A percentile compares a stretch with the other conserved stretches of the same genome.
phyloP scores from a whole-genome alignment of 1,139 yeast genomes.

The Geotrichum citri-aurantii region DNA sequence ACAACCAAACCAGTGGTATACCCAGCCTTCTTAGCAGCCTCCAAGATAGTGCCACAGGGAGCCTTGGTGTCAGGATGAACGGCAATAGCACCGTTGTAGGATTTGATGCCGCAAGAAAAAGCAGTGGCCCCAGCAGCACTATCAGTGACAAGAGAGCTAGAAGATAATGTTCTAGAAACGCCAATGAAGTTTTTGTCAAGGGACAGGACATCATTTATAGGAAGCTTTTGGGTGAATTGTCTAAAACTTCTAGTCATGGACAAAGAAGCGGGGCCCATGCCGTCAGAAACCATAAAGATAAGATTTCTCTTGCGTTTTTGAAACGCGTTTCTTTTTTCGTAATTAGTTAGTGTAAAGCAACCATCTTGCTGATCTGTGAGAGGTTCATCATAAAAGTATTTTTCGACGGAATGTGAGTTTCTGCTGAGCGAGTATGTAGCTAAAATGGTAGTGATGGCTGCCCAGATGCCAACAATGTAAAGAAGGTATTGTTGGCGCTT shows the following conservation, averaged over 20 bases:
- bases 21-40: slow-evolving; percentile 73
- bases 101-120: slow-evolving; percentile 68
- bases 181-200: slow-evolving; percentile 70
- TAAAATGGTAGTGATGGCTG: slow-evolving; percentile 7
- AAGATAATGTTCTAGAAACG: slow-evolving; percentile 69
- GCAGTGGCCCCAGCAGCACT: slow-evolving; percentile 96
- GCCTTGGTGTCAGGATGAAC: slow-evolving; percentile 48
- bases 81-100: slow-evolving; percentile 82
- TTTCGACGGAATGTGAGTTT: not conserved
- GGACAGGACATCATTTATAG: slow-evolving; percentile 48
- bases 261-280: slow-evolving; percentile 84
- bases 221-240: slow-evolving; percentile 50
- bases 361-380: not conserved
- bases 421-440: slow-evolving; percentile 1
- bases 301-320: slow-evolving; percentile 46
- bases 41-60: slow-evolving; percentile 80
- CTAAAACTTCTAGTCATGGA: slow-evolving; percentile 67
- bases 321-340: not conserved
- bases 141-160: slow-evolving; percentile 69
- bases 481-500: slow-evolving; percentile 12
- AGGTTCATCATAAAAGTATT: not conserved
- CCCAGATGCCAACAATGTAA: slow-evolving; percentile 15
- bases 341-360: not conserved
- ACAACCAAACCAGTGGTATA: slow-evolving; percentile 80
- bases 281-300: slow-evolving; percentile 84